These are phyloP conservation scores for Boletus pseudo-olivaceus DNA, from an alignment of 768 basidiomycete genomes.

Conservation along the genomic window DNA sequence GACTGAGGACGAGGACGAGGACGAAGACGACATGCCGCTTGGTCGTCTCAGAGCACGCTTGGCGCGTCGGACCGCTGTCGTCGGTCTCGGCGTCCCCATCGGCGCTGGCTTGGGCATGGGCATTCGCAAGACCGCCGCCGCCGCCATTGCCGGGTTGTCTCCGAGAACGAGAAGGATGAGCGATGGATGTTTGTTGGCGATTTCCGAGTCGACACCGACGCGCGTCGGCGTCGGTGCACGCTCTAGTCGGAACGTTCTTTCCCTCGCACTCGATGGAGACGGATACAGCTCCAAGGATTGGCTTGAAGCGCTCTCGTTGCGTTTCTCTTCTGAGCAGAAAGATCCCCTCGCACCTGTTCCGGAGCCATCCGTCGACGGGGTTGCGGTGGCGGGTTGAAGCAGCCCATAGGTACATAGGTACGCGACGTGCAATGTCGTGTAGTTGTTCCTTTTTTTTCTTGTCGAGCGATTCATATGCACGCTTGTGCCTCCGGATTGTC, in stretches of 20 bases:
- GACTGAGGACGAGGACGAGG: slow-evolving; percentile 6
- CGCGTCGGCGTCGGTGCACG: slow-evolving; percentile 5
- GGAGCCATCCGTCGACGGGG: neutral
- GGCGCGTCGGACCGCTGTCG: neutral
- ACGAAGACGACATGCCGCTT: slow-evolving; percentile 20
- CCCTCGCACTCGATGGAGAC: slow-evolving; percentile 8
- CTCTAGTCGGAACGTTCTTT: neutral
- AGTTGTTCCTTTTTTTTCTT: neutral
- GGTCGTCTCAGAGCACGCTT: slow-evolving; percentile 10
- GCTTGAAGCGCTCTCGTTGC: slow-evolving; percentile 20
- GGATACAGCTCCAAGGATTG: slow-evolving; percentile 8
- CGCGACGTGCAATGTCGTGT: neutral
- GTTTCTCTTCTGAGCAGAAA: neutral
- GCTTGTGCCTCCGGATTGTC: neutral
- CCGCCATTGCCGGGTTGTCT: neutral
- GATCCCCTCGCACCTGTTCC: neutral
- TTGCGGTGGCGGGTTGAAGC: neutral
- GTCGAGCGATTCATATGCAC: neutral
- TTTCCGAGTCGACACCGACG: slow-evolving; percentile 17
- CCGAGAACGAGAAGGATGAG: slow-evolving; percentile 13
- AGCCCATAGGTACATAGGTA: neutral
- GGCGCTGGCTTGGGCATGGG: neutral
- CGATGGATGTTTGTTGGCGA: slow-evolving; percentile 18
- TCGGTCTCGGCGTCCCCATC: neutral
- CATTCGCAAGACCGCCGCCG: neutral